A percentile compares a stretch with the other conserved stretches of the same genome.
Conservation (phyloP, 345 rosid species). For the Lumnitzera racemosa region DNA sequence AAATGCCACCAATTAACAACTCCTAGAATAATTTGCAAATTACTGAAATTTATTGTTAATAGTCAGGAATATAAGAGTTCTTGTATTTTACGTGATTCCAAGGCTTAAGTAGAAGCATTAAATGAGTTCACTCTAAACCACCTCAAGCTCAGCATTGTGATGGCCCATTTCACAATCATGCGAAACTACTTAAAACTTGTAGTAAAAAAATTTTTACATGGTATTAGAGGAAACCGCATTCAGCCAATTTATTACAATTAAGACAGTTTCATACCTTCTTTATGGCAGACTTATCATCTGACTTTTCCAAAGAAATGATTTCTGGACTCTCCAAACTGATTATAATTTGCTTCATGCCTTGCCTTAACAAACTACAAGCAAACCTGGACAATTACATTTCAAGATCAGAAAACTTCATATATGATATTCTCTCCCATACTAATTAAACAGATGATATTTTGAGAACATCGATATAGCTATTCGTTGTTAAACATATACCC, state of each 20-base stretch:
- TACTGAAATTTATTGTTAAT: not conserved
- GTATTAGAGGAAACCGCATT: too few relatives aligned
- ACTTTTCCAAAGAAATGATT: slow-evolving; percentile 57
- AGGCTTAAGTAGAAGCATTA: too few relatives aligned
- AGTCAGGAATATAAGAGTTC: not conserved
- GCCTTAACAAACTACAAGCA: slow-evolving; percentile 91
- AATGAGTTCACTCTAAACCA: too few relatives aligned
- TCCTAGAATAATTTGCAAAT: not conserved
- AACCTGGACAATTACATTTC: slow-evolving; percentile 43
- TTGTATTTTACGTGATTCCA: too few relatives aligned
- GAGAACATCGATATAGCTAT: too few relatives aligned
- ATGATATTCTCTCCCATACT: not conserved
- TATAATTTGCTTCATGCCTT: slow-evolving; percentile 90
- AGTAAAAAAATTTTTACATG: not conserved
- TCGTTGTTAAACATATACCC: slow-evolving; percentile 38
- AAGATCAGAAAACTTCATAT: slow-evolving; percentile 13
- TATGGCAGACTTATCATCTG: slow-evolving; percentile 52
- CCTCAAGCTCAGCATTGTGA: too few relatives aligned
- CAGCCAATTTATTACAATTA: not conserved
- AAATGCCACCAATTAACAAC: not conserved
- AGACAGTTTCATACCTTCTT: slow-evolving; percentile 40
- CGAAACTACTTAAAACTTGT: too few relatives aligned
- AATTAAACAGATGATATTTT: too few relatives aligned
- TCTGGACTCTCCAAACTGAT: slow-evolving; percentile 68
- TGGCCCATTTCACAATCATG: too few relatives aligned